These are phyloP conservation scores for Populus davidiana DNA, from an alignment of 345 rosid species.

Conservation along the genomic window DNA sequence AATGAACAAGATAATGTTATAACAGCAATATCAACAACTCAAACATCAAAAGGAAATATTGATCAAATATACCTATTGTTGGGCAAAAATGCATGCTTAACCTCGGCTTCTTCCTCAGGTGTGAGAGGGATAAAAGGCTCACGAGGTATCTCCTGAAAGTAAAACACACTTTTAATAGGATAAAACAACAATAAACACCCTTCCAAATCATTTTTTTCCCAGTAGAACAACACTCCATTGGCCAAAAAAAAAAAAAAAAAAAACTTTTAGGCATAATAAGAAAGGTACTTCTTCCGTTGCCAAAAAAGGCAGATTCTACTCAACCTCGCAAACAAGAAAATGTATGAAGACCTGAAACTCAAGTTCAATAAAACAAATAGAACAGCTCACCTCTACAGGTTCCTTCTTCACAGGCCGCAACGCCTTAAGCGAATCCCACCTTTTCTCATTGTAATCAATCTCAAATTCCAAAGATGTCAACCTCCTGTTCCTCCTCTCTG, in stretches of 20 bases:
- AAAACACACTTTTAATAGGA: constrained; percentile 12
- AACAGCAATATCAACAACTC: constrained; percentile 5
- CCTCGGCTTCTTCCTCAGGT: constrained; percentile 62
- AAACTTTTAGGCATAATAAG: not conserved
- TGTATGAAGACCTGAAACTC: not conserved
- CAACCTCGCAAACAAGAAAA: not conserved
- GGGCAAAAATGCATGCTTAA: constrained; percentile 49
- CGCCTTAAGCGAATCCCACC: constrained; percentile 29
- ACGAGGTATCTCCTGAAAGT: constrained; percentile 47
- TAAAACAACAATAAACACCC: not conserved
- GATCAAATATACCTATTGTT: constrained; percentile 43
- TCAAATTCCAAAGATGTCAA: constrained; percentile 50
- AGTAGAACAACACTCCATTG: not conserved
- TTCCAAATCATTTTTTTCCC: not conserved
- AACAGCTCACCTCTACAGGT: constrained; percentile 30
- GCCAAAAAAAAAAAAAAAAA: not conserved
- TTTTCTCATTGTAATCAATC: constrained; percentile 55
- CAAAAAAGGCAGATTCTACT: not conserved
- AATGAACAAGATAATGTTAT: constrained; percentile 14
- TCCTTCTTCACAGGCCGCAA: constrained; percentile 47
- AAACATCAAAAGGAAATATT: constrained; percentile 4
- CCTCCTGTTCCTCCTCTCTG: constrained; percentile 45
- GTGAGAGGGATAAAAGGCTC: constrained; percentile 74
- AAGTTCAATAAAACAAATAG: constrained; percentile 8
- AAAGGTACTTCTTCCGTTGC: not conserved